Base-by-base conservation (phyloP, 257 asterid genomes). In the Eucommia ulmoides region DNA sequence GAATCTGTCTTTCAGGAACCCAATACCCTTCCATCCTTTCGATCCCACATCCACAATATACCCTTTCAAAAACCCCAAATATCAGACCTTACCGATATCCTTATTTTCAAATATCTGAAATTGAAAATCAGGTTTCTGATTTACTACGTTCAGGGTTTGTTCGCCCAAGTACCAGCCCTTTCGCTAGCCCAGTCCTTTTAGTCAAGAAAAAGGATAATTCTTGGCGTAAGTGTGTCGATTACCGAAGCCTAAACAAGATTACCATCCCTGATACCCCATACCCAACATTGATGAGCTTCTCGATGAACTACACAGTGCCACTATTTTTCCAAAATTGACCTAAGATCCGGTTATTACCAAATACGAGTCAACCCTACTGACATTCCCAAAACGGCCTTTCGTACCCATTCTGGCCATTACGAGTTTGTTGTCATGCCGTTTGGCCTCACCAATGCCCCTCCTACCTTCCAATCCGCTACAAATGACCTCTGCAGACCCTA, bases 401-500 rank as follows among this genome's bases (percentile, higher is more conserved):
- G 38, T 29, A 29, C 38, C 7, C 38, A 29, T 12, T 7, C 7
- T 5, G 38, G 38, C 7, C 38, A 29, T 29, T 29, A 29, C 38
- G 12, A 29, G 12, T 29, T 29, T 29, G 8, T 29, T 12, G 38
- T 29, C 7, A 29, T 29, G 38, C 38, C 38, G 8, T 29, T 29
- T 12, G 38, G 38, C 38, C 12, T 29, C 8, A 29, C 38, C 7
- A 53, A 53, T 41, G 50, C 48, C 8, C 54, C 65, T 0, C n/a
- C 59, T 7, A 60, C 53, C 1, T 52, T 60, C 4, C 48, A 60
- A 19, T 19, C 20, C 0, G 1, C 23, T 1, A 53, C 54, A 55
- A 61, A 54, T 15, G 19, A 38, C 0, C 0, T 53, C 0, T 53
- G 46, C 16, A 11, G 17, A 0, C 45, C 20, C 7, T 10, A 25